phyloP scores from a whole-genome alignment of 73 alveolate species.

The Stentor roeselii region DNA sequence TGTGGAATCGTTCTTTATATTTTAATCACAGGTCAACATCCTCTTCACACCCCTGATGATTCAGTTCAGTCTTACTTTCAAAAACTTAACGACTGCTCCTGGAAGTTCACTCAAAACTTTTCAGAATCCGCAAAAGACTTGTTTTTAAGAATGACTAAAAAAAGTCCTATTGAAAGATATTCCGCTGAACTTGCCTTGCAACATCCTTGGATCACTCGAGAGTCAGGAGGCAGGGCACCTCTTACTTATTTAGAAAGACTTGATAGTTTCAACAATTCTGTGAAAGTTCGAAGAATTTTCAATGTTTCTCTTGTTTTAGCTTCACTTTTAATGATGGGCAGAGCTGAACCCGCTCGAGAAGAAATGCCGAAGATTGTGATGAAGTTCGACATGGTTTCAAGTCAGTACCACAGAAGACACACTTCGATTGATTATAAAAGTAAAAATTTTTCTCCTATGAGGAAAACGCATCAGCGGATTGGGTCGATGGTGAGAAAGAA shows the following conservation, averaged over 20 bases:
- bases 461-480: no score
- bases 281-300: background rate
- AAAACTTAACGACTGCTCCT: conserved; percentile 4
- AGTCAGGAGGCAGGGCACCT: background rate
- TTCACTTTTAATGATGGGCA: no score
- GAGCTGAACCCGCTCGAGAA: no score
- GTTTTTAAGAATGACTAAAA: conserved; percentile 40
- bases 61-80: conserved; percentile 1
- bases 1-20: conserved; percentile 57
- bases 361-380: no score
- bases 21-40: conserved; percentile 60
- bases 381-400: no score
- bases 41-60: conserved; percentile 49
- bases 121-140: conserved; percentile 48
- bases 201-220: conserved; percentile 78
- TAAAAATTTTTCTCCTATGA: no score
- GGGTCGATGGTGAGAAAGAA: no score
- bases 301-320: background rate
- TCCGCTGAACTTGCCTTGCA: conserved; percentile 47
- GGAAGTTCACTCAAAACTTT: conserved; percentile 29
- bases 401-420: no score
- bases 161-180: conserved; percentile 59
- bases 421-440: no score
- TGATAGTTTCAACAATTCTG: background rate
- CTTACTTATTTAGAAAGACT: background rate